phyloP scores from a whole-genome alignment of 1,139 yeast genomes.

The Pneumocystis canis region DNA sequence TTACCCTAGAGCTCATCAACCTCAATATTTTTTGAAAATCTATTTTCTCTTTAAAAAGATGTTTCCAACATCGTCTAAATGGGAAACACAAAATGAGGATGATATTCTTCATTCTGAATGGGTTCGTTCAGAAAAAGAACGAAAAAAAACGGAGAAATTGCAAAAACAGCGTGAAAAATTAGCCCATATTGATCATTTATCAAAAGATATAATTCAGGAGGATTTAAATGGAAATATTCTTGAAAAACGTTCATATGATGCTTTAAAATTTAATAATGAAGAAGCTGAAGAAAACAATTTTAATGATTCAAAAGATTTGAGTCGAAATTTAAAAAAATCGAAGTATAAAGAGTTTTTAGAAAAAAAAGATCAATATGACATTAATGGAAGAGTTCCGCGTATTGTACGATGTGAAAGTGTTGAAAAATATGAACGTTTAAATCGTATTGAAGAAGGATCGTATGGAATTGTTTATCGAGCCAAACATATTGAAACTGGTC shows the following conservation, averaged over 20 bases:
- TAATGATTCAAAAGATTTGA: background rate
- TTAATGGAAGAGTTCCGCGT: background rate
- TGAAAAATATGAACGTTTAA: slow-evolving; percentile 18
- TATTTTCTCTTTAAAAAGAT: background rate
- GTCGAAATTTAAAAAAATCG: background rate
- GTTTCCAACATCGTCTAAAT: background rate
- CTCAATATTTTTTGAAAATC: background rate
- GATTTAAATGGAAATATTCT: background rate
- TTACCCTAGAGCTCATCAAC: too few species aligned
- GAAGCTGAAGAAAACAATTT: background rate
- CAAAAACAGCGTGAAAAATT: slow-evolving; percentile 3
- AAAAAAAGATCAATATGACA: background rate
- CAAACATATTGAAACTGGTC: slow-evolving; percentile 35
- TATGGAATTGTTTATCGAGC: slow-evolving; percentile 39
- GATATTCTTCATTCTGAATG: slow-evolving; percentile 5
- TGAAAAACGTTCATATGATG: background rate
- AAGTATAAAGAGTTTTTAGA: background rate
- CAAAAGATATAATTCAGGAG: background rate
- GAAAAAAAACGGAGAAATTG: slow-evolving; percentile 9
- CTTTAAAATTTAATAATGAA: background rate
- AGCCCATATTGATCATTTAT: background rate
- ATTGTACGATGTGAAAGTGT: slow-evolving; percentile 12
- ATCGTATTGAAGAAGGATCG: slow-evolving; percentile 31
- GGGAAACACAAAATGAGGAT: slow-evolving; percentile 13
- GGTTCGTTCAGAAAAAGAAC: slow-evolving; percentile 7